Percentiles rank a stretch among this genome's conserved stretches.
Evolutionary conservation across 2,329 filamentous ascomycete species (phyloP).

Genomic region (Neonectria neomacrospora): DNA sequence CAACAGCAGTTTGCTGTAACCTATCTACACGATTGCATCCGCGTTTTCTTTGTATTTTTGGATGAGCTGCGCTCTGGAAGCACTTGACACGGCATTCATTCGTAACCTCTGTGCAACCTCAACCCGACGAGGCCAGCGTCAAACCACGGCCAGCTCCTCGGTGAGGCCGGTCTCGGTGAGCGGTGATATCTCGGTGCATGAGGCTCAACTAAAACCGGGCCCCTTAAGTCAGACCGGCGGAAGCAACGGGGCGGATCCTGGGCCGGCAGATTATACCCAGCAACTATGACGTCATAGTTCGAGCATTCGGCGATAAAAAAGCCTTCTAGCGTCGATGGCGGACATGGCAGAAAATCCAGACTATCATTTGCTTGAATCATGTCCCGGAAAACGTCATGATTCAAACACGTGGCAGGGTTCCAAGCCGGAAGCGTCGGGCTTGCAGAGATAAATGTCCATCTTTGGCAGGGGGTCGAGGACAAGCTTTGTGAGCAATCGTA

Average conservation of each 20-base stretch:
- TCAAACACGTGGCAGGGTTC: neutral
- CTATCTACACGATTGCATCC: neutral
- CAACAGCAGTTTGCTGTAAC: neutral
- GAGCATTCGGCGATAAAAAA: neutral
- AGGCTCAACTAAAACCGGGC: conserved; percentile 3
- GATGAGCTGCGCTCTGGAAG: neutral
- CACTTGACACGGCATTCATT: too few species aligned
- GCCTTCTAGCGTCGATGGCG: neutral
- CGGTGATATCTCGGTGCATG: conserved; percentile 5
- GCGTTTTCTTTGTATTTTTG: neutral
- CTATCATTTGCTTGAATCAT: neutral
- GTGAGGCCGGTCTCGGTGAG: conserved; percentile 2
- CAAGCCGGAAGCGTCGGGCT: neutral
- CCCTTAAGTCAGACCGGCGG: neutral
- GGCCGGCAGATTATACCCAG: neutral
- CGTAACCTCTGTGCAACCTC: neutral
- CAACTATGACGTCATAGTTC: conserved; percentile 4
- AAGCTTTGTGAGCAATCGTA: too few species aligned
- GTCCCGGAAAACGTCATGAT: neutral
- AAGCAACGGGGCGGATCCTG: neutral
- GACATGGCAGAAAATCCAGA: neutral
- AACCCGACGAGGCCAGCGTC: neutral
- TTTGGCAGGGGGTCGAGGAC: too few species aligned
- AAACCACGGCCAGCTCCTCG: neutral
- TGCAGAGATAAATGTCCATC: neutral